Conservation (phyloP, 2,329 filamentous ascomycete species). For the Cladophialophora immunda region DNA sequence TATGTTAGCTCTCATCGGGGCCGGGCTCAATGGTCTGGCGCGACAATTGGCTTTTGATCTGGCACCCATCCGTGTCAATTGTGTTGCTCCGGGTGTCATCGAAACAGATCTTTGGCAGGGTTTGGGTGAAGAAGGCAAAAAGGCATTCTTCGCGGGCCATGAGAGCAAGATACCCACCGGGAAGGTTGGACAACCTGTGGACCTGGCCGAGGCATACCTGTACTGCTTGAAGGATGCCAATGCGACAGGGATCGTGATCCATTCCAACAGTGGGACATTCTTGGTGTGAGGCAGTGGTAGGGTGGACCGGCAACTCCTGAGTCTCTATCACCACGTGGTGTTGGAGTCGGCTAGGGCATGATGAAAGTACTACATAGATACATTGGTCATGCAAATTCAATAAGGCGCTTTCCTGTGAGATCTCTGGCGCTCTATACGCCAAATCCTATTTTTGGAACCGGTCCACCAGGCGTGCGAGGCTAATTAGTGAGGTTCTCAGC, state of each 20-base stretch:
- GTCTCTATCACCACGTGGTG: background rate
- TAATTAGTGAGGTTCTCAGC: background rate
- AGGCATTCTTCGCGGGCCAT: conserved; percentile 35
- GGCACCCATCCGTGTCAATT: conserved; percentile 70
- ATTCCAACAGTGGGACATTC: conserved; percentile 52
- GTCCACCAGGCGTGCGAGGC: background rate
- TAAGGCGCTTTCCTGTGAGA: background rate
- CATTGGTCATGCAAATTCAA: background rate
- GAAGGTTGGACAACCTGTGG: conserved; percentile 51
- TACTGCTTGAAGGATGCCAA: conserved; percentile 59
- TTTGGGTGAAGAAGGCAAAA: conserved; percentile 41
- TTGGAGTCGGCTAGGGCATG: background rate
- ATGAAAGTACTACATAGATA: background rate
- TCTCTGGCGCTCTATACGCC: background rate
- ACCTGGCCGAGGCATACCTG: conserved; percentile 59
- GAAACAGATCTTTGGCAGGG: conserved; percentile 57
- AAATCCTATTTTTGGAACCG: background rate
- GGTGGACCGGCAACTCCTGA: background rate
- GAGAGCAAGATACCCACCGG: conserved; percentile 40
- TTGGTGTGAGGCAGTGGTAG: conserved; percentile 31
- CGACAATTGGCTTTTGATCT: conserved; percentile 69
- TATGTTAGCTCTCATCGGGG: conserved; percentile 58
- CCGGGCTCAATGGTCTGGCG: conserved; percentile 63
- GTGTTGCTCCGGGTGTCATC: conserved; percentile 65
- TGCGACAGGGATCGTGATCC: conserved; percentile 54